A percentile compares a stretch with the other conserved stretches of the same genome.
phyloP scores from a whole-genome alignment of 2,329 filamentous ascomycete genomes.

The Pyrenochaeta sp. region DNA sequence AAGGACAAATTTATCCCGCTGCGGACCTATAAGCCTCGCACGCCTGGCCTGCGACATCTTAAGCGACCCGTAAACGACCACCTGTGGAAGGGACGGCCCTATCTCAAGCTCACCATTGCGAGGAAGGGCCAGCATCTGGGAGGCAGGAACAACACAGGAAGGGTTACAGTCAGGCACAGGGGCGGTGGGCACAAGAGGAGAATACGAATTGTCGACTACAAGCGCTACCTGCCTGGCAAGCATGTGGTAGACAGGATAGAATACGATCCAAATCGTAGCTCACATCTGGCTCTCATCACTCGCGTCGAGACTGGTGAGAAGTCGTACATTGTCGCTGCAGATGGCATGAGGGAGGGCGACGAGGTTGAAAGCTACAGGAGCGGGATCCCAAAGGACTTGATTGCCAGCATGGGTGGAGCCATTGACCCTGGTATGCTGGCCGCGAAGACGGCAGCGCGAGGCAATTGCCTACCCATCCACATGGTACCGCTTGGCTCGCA shows the following conservation, averaged over 20 bases:
- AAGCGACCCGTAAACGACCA: slow-evolving; percentile 94
- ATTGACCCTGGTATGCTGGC: slow-evolving; percentile 96
- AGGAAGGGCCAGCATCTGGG: slow-evolving; percentile 95
- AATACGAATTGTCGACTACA: slow-evolving; percentile 91
- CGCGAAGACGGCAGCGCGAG: slow-evolving; percentile 90
- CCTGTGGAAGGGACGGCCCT: slow-evolving; percentile 91
- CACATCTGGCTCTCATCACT: slow-evolving; percentile 88
- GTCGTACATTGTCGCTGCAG: slow-evolving; percentile 93
- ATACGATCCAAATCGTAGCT: slow-evolving; percentile 91
- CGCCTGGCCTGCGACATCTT: slow-evolving; percentile 90
- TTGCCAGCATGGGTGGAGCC: slow-evolving; percentile 90
- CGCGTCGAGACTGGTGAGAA: slow-evolving; percentile 76
- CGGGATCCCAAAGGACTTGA: slow-evolving; percentile 85
- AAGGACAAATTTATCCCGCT: slow-evolving; percentile 59
- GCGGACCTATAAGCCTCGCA: slow-evolving; percentile 91
- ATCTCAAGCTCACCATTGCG: slow-evolving; percentile 82
- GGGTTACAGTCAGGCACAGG: slow-evolving; percentile 87
- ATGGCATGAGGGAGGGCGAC: slow-evolving; percentile 92
- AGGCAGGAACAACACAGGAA: slow-evolving; percentile 86
- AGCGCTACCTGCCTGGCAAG: slow-evolving; percentile 77
- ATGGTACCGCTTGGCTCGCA: slow-evolving; percentile 96
- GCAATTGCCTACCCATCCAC: slow-evolving; percentile 93
- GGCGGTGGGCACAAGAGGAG: slow-evolving; percentile 92
- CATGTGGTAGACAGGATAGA: slow-evolving; percentile 94
- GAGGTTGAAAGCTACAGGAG: slow-evolving; percentile 89